Conservation (phyloP, 768 basidiomycete genomes). For the Russula foetens region DNA sequence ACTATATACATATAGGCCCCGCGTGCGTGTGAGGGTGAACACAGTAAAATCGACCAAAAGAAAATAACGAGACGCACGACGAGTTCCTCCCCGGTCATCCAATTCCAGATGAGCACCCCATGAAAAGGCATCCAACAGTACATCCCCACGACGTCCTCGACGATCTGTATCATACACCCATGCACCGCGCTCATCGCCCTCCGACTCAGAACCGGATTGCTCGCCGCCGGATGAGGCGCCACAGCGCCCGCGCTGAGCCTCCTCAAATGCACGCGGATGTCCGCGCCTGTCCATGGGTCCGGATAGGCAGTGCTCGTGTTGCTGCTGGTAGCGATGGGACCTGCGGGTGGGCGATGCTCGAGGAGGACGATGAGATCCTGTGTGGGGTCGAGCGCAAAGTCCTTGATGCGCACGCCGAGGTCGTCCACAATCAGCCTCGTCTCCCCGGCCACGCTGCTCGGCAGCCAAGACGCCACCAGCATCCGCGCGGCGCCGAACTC, state of each 20-base stretch:
- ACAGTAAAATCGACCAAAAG: neutral
- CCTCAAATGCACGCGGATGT: slow-evolving; percentile 35
- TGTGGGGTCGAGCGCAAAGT: slow-evolving; percentile 59
- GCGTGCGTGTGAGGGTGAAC: too few relatives aligned
- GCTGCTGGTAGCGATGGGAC: neutral
- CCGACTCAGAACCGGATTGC: slow-evolving; percentile 23
- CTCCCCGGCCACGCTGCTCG: slow-evolving; percentile 13
- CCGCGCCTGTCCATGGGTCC: neutral
- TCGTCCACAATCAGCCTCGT: slow-evolving; percentile 26
- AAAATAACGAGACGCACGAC: slow-evolving; percentile 32
- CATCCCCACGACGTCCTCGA: slow-evolving; percentile 44
- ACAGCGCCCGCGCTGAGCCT: slow-evolving; percentile 33
- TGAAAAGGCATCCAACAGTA: slow-evolving; percentile 33
- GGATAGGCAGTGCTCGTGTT: neutral
- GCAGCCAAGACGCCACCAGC: slow-evolving; percentile 26
- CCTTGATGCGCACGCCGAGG: slow-evolving; percentile 36
- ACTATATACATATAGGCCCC: slow-evolving; percentile 24
- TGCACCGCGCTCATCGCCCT: slow-evolving; percentile 22
- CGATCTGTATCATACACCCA: slow-evolving; percentile 41
- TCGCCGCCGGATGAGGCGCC: slow-evolving; percentile 36
- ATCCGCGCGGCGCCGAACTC: slow-evolving; percentile 16
- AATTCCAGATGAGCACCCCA: slow-evolving; percentile 43
- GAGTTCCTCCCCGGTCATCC: slow-evolving; percentile 36
- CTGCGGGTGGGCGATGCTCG: slow-evolving; percentile 2
- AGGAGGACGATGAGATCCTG: slow-evolving; percentile 50